Base-by-base conservation (phyloP, 148 eudicot species). In the Nepenthes gracilis region DNA sequence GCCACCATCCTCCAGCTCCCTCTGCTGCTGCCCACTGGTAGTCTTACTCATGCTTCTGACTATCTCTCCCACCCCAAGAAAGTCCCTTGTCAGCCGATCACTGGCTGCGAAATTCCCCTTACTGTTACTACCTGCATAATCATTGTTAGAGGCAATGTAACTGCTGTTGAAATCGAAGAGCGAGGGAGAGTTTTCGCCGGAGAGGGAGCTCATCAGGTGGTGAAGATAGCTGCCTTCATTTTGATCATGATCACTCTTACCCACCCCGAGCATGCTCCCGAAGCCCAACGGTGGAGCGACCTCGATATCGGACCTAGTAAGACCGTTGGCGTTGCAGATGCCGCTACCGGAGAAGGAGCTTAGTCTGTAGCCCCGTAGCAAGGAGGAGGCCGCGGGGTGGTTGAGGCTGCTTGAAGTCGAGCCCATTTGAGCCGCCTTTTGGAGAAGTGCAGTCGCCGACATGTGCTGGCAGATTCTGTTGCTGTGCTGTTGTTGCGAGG, bases 381-480 rank as follows among this genome's bases (percentile, higher is more conserved):
- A 5, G 13, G 58, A 33, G 2, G 58, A 9, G 2, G 9, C 13
- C 6, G 58, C 58, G 11, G 10, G 2, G 2, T 36, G 58, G 58
- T 55, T 55, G 9, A 55, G 36, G 36, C 33, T 64, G 43, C 66
- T 57, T 4, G 87, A 66, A 36, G 82, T 78, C 14, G 86, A 73
- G 23, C 95, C 91, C 36, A 90, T 80, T 67, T 84, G 91, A 12
- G 95, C 86, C 32, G 97, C 97, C 67, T 84, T 86, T 64, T 84
- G 88, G 47, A 90, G 52, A 36, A 90, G 70, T 64, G 97, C 97
- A 7, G 58, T 55, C 10, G 58, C 58, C 9, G 58, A 55, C 58
- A 55, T 55, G 37, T 55, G 58, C 32, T 36, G 36, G 33, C 57
- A 2, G 15, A 6, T 11, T 0, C 48, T 45, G 53, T 2, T 49